These are phyloP conservation scores for Blastocladiella emersonii DNA, from an alignment of 371 early-diverging fungal species.

Conservation along the genomic window DNA sequence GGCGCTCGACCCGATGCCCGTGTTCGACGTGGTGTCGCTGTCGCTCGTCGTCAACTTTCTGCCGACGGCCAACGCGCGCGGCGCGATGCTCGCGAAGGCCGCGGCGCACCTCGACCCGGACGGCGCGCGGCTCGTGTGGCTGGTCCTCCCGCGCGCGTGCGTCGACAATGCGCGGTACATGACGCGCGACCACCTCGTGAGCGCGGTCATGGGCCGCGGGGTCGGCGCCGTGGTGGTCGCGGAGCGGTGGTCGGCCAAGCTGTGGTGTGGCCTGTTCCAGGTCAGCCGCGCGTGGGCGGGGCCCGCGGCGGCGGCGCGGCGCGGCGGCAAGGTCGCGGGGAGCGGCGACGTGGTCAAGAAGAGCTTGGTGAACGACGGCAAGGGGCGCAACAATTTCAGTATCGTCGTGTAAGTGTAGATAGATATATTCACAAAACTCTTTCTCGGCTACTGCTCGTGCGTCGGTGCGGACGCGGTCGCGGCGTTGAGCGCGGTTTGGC, in stretches of 20 bases:
- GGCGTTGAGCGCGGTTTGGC: no score
- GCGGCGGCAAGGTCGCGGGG: conserved; percentile 13
- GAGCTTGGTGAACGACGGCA: conserved; percentile 32
- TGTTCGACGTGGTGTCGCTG: conserved; percentile 65
- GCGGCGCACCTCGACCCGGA: not conserved
- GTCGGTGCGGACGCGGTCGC: no score
- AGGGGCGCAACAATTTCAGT: conserved; percentile 52
- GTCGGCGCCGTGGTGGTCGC: conserved; percentile 33
- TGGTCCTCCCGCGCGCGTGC: conserved; percentile 74
- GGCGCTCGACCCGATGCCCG: not conserved
- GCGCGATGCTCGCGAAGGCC: conserved; percentile 7
- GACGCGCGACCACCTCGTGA: conserved; percentile 48
- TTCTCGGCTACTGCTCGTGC: no score
- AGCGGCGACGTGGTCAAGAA: conserved; percentile 16
- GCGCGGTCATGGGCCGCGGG: conserved; percentile 45
- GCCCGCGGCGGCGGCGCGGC: not conserved
- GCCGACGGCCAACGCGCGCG: not conserved
- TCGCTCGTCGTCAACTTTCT: conserved; percentile 84
- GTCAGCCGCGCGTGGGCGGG: conserved; percentile 7
- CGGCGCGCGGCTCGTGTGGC: conserved; percentile 41
- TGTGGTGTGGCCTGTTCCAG: conserved; percentile 60
- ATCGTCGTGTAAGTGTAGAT: conserved; percentile 24
- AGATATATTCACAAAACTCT: no score
- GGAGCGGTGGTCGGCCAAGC: conserved; percentile 51
- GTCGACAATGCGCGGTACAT: conserved; percentile 71